Evolutionary conservation across 2,329 filamentous ascomycete genomes (phyloP), one percentile per base, ranked within the genome.

Genomic region (Penicillium oxalicum): DNA sequence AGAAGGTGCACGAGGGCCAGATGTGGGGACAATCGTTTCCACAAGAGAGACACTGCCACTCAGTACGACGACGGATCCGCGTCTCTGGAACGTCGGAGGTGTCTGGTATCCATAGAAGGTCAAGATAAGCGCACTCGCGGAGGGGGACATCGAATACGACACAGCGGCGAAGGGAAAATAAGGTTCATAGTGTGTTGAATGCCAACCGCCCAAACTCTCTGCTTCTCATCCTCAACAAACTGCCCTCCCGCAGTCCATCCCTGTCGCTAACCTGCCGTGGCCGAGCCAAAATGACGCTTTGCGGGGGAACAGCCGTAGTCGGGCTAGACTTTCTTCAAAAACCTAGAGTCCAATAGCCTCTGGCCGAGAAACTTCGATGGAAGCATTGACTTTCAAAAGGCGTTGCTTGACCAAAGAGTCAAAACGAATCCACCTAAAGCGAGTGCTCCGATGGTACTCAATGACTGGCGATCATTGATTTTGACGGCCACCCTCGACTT

Each of bases 321-420:
- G 8, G 40, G 40, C 11, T 32, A 43, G 25, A 4, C n/a, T 41
- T 41, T 27, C 27, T 9, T 7, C 29, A 18, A 13, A 4, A 27
- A 35, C 13, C 26, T 35, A 26, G 40, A 25, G 40, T 34, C 8
- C 28, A 34, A 42, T 34, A 43, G 40, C 35, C 24, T 28, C 7
- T 12, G 29, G 24, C 51, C 46, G 49, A 51, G 53, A 54, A 57
- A 33, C 18, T 58, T 58, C 51, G 32, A 57, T 54, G 47, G 49
- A 44, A 18, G 27, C 12, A 35, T 43, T 43, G 40, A 35, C 29
- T 43, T 43, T 51, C 27, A 40, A 12, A 35, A 18, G 1, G 29
- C 41, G n/a, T 36, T 24, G 40, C 49, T 50, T 24, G 38, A 38
- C 38, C 37, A 33, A 41, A 18, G 46, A 32, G 32, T 18, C 35